Evolutionary conservation across 2,329 filamentous ascomycete species (phyloP), one percentile per base, ranked within the genome.

Genomic region (Stenocarpella maydis): DNA sequence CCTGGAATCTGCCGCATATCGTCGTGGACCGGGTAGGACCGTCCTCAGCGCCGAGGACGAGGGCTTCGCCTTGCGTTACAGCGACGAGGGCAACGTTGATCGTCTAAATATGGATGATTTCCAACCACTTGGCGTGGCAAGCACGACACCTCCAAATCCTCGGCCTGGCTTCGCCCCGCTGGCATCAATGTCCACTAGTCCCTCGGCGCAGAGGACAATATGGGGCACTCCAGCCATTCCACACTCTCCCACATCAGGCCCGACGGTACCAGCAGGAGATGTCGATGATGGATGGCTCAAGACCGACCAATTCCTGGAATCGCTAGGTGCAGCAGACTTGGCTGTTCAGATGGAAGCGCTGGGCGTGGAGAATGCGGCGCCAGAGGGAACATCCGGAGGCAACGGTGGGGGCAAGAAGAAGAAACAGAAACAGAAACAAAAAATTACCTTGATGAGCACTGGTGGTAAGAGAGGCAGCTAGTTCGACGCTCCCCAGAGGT

Each of bases 201-300:
- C 95, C 0, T 90, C 89, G 8, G 88, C 89, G 0, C 84, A 88
- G 49, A 90, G 90, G 71, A 98, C 95, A 0, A 93, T 98, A 0
- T 98, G 95, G 95, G 95, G 95, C n/a, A 98, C 95, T 0, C 85
- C 88, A 4, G 89, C 87, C 0, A 82, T 97, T 3, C 82, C 89
- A 0, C 82, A 81, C 0, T 90, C 88, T 4, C 88, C 90, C 2
- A 50, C 66, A 14, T 85, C 87, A 14, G 75, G 89, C 34, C 80
- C 80, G 34, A 77, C 84, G 3, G 71, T 80, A 14, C 74, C 78
- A 70, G 71, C 65, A 43, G 67, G 63, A 43, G 64, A 60, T 47
- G 31, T 61, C 14, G 89, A 94, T 71, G 95, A 98, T 77, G 95
- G 95, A 0, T 98, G 95, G 95, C 82, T 95, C 19, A 90, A 92